Evolutionary conservation across 768 basidiomycete genomes (phyloP), one percentile per base, ranked within the genome.

Genomic region (Rhizopogon salebrosus): DNA sequence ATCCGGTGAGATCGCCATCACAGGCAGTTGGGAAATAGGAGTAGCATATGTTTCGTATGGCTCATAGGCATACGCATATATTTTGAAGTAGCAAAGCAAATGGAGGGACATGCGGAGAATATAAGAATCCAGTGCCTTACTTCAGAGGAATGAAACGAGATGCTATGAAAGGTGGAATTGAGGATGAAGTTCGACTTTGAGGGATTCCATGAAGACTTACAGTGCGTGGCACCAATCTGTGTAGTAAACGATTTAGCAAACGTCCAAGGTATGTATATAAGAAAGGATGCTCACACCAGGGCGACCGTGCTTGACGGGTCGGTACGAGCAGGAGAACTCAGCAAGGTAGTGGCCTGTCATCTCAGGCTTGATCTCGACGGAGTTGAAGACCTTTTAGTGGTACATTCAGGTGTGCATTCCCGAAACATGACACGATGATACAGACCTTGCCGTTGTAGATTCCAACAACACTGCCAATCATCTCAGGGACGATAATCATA

Each of bases 401-500:
- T 29, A 42, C 48, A 13, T 23, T 27, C 24, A 39, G 39, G 29
- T 6, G 46, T 24, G 18, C 13, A 51, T 22, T 14, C n/a, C 23
- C 52, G 23, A 50, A 27, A 3, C 22, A 54, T 2, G 14, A 22
- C 6, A 16, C 8, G 14, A 22, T 9, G 16, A 46, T 22, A 70
- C 72, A 56, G 66, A 91, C 89, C 83, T 95, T 95, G 68, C 93
- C 93, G 68, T 94, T 95, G 85, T 99, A 98, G 70, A 98, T 95
- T 57, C 97, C 97, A 58, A 98, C 85, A 60, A 98, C 92, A 65
- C 85, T 88, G 57, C 97, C 97, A 73, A 99, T 98, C 97, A 99
- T 98, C 80, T 99, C 97, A 46, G 97, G 97, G 55, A 99, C 97
- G 74, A 99, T 87, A 74, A 98, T 95, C 97, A 99, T 98, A 77